Conservation (phyloP, 768 basidiomycete genomes). For the Leccinum uliginosum region DNA sequence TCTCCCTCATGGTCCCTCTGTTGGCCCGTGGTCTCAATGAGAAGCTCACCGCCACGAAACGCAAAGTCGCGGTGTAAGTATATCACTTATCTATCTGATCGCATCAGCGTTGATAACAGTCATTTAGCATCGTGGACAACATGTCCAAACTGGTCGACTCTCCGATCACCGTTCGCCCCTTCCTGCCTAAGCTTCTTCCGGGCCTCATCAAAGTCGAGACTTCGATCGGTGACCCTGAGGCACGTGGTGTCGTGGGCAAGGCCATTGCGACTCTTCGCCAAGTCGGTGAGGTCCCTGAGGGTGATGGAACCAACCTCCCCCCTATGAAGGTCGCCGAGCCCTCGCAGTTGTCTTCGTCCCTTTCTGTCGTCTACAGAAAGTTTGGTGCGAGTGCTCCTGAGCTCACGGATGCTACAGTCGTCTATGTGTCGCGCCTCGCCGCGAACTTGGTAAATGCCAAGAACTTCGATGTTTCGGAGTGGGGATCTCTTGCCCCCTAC, state of each 20-base stretch:
- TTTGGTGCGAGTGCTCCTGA: conserved; percentile 56
- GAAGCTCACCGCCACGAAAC: conserved; percentile 94
- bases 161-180: conserved; percentile 89
- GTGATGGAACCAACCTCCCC: conserved; percentile 88
- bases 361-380: conserved; percentile 85
- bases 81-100: conserved; percentile 4
- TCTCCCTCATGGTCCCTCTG: conserved; percentile 97
- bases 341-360: conserved; percentile 56
- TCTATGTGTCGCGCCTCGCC: conserved; percentile 77
- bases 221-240: conserved; percentile 96
- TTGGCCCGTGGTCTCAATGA: conserved; percentile 90
- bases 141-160: conserved; percentile 99
- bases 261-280: conserved; percentile 96
- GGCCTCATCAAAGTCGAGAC: conserved; percentile 94
- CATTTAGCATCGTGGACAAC: conserved; percentile 85
- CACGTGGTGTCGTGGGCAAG: conserved; percentile 84
- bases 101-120: conserved; percentile 13
- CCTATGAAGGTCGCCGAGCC: conserved; percentile 76
- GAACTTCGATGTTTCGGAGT: conserved; percentile 87
- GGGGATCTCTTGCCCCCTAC: conserved; percentile 80
- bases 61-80: conserved; percentile 92
- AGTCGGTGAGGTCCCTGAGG: conserved; percentile 83
- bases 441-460: conserved; percentile 84
- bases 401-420: conserved; percentile 50
- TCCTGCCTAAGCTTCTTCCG: conserved; percentile 93